These are phyloP conservation scores for Tanacetum coccineum DNA, from an alignment of 129 eudicot species.

Conservation along the genomic window DNA sequence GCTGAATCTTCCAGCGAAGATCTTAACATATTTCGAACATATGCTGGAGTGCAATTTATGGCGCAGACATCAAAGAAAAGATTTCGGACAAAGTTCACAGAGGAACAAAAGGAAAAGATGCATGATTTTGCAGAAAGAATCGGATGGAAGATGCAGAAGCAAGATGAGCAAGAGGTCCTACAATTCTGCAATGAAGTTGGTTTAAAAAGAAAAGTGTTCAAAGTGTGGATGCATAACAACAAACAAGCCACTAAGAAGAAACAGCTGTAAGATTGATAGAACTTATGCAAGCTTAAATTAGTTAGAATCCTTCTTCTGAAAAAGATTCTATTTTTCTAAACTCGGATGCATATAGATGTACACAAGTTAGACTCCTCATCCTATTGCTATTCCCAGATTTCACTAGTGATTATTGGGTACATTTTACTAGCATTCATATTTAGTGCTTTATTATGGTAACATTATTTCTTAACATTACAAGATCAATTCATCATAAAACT, in stretches of 20 bases:
- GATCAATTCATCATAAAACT: neutral
- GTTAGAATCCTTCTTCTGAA: slow-evolving; percentile 14
- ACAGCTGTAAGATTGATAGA: slow-evolving; percentile 34
- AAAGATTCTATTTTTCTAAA: slow-evolving; percentile 1
- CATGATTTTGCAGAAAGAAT: slow-evolving; percentile 62
- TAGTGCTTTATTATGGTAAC: slow-evolving; percentile 5
- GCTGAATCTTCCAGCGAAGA: slow-evolving; percentile 86
- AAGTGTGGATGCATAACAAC: slow-evolving; percentile 93
- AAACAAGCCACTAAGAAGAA: slow-evolving; percentile 72
- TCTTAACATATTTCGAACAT: slow-evolving; percentile 44
- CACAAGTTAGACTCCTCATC: slow-evolving; percentile 11
- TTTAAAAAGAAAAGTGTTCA: slow-evolving; percentile 66
- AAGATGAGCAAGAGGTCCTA: slow-evolving; percentile 61
- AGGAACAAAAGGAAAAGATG: slow-evolving; percentile 76
- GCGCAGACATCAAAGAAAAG: slow-evolving; percentile 53
- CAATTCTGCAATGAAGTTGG: slow-evolving; percentile 57
- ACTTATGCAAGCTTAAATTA: slow-evolving; percentile 16
- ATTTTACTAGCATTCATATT: slow-evolving; percentile 20
- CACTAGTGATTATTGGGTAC: neutral
- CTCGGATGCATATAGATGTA: slow-evolving; percentile 27
- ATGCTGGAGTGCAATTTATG: slow-evolving; percentile 26
- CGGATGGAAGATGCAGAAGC: slow-evolving; percentile 84
- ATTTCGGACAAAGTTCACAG: slow-evolving; percentile 65
- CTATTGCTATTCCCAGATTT: slow-evolving; percentile 22
- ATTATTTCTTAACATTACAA: slow-evolving; percentile 9